These are phyloP conservation scores for Acanthamoeba royreba DNA, from an alignment of 208 protist genomes.

Conservation along the genomic window DNA sequence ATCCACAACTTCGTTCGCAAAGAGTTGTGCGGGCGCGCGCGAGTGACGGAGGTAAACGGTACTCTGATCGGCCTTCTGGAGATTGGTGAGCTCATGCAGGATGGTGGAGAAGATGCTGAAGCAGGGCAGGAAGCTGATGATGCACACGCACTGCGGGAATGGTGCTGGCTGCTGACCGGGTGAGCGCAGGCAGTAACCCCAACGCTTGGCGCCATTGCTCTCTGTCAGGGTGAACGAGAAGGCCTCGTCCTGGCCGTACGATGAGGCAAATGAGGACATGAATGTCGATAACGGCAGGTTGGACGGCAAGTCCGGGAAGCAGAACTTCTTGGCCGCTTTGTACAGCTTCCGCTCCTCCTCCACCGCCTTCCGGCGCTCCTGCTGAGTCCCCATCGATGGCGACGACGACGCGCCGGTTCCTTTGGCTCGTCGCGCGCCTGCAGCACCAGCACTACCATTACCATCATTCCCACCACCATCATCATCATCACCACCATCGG, in stretches of 20 bases:
- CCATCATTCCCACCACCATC: too few species aligned
- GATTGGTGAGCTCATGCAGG: background rate
- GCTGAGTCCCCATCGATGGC: too few species aligned
- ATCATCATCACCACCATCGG: too few species aligned
- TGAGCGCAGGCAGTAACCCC: background rate
- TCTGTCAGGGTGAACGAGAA: background rate
- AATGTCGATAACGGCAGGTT: background rate
- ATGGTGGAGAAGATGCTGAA: conserved; percentile 31
- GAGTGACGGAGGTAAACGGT: background rate
- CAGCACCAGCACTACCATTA: too few species aligned
- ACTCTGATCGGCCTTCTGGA: too few species aligned
- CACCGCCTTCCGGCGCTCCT: background rate
- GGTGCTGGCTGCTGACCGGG: background rate
- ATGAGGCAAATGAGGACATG: background rate
- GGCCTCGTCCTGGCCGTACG: background rate
- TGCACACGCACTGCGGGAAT: background rate
- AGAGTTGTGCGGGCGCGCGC: too few species aligned
- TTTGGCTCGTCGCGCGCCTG: too few species aligned
- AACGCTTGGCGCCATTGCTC: background rate
- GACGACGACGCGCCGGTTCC: too few species aligned
- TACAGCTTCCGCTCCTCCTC: conserved; percentile 2
- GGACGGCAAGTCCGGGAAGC: background rate
- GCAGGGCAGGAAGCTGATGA: conserved; percentile 18
- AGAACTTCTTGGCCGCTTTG: conserved; percentile 2
- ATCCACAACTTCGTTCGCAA: too few species aligned